These are phyloP conservation scores for Didymella pomorum DNA, from an alignment of 2,329 filamentous ascomycete species.

Conservation along the genomic window DNA sequence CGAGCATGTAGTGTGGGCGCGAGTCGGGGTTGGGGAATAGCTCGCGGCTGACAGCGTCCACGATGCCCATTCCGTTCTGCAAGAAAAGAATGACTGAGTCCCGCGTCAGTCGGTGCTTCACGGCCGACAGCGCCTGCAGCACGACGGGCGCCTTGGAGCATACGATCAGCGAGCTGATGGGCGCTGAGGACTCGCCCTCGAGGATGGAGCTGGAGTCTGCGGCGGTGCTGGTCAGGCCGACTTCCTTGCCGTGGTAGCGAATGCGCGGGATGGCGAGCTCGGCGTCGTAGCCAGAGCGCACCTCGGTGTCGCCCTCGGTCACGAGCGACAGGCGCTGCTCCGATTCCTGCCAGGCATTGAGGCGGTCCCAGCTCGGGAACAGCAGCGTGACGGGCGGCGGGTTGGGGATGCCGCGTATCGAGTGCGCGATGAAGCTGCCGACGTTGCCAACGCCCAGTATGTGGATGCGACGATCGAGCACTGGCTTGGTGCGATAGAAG, in stretches of 20 bases:
- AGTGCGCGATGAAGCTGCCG: slow-evolving; percentile 79
- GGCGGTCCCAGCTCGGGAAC: slow-evolving; percentile 65
- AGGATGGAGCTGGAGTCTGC: slow-evolving; percentile 7
- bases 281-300: slow-evolving; percentile 55
- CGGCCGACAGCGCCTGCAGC: slow-evolving; percentile 68
- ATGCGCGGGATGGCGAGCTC: slow-evolving; percentile 52
- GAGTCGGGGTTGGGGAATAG: slow-evolving; percentile 72
- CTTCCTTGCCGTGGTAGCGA: slow-evolving; percentile 51
- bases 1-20: slow-evolving; percentile 80
- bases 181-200: slow-evolving; percentile 50
- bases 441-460: slow-evolving; percentile 84
- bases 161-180: slow-evolving; percentile 78
- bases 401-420: slow-evolving; percentile 67
- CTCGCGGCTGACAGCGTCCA: slow-evolving; percentile 76
- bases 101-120: slow-evolving; percentile 71
- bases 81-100: slow-evolving; percentile 78
- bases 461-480: slow-evolving; percentile 56
- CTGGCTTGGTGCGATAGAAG: slow-evolving; percentile 45
- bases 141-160: slow-evolving; percentile 77
- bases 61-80: slow-evolving; percentile 81
- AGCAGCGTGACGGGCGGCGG: slow-evolving; percentile 81
- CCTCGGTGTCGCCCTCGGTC: slow-evolving; percentile 53
- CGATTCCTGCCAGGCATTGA: slow-evolving; percentile 58
- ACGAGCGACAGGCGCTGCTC: slow-evolving; percentile 56
- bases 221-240: slow-evolving; percentile 28